These are phyloP conservation scores for Solanum hybrid DNA, from an alignment of 305 asterid species.

Conservation along the genomic window DNA sequence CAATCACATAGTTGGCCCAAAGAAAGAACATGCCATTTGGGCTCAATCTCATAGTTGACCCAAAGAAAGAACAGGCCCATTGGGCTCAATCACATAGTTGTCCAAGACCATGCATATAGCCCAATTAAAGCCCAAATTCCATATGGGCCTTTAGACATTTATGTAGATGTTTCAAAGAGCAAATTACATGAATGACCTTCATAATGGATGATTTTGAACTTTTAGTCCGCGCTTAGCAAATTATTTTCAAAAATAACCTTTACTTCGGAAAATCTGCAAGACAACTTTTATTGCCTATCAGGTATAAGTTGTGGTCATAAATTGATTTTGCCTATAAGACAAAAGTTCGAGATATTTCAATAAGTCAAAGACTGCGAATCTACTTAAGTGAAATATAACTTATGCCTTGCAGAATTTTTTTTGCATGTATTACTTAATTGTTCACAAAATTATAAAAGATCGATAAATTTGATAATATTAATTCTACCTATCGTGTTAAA, in stretches of 20 bases:
- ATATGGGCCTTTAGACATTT: neutral
- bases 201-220: neutral
- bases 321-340: neutral
- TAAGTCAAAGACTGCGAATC: neutral
- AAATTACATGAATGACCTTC: neutral
- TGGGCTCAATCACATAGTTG: neutral
- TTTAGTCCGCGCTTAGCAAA: neutral
- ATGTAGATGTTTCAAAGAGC: neutral
- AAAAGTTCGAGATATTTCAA: neutral
- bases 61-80: neutral
- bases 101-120: neutral
- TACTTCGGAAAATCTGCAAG: neutral
- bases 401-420: accelerated
- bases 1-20: neutral
- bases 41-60: neutral
- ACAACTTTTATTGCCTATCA: neutral
- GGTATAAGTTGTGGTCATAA: neutral
- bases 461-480: neutral
- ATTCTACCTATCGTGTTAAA: neutral
- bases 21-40: neutral
- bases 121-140: neutral
- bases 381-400: neutral
- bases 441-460: neutral
- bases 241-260: neutral
- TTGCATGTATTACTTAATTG: neutral